Evolutionary conservation across 2,329 filamentous ascomycete genomes (phyloP), one percentile per base, ranked within the genome.

Genomic region (Aspergillus arachidicola): DNA sequence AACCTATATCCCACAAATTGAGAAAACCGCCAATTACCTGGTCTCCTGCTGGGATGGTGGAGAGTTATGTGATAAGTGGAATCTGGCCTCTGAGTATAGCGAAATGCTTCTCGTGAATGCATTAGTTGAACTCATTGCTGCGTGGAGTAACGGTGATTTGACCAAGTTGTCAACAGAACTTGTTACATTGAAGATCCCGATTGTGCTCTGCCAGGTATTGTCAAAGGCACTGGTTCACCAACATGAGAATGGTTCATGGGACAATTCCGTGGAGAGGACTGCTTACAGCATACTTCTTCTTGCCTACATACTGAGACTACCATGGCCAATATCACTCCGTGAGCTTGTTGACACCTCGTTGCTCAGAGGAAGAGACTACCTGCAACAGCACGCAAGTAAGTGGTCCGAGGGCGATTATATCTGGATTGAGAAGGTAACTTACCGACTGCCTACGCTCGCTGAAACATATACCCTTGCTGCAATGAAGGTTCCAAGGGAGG

Each of bases 1-100:
- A 14, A 48, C 34, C 30, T 64, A 61, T 38, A 46, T 3, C 30
- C 9, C 65, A 4, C 76, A 73, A 68, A 73, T 76, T 54, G 63
- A 68, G 46, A 78, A 75, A 58, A 36, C 34, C 34, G 34, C 34
- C 34, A 36, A 16, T 36, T 36, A 36, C 34, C 34, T 36, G 34
- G 12, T 6, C 12, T 36, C 34, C 34, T 36, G 34, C 34, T 36
- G 34, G 34, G 34, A 36, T 12, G 34, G 34, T 36, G 34, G 34
- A 36, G 34, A 36, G 34, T 36, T 61, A 66, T 16, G 58, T 63
- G 32, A 63, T 56, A 12, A 76, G 63, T 76, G 6, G 26, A 53
- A 46, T 21, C 21, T 36, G 28, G 36, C 36, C 9, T 7, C 30
- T 6, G 30, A 61, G 16, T 50, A 54, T 46, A 38, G 19, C 23